Conservation (phyloP, 2,329 filamentous ascomycete species). For the Colletotrichum navitas region DNA sequence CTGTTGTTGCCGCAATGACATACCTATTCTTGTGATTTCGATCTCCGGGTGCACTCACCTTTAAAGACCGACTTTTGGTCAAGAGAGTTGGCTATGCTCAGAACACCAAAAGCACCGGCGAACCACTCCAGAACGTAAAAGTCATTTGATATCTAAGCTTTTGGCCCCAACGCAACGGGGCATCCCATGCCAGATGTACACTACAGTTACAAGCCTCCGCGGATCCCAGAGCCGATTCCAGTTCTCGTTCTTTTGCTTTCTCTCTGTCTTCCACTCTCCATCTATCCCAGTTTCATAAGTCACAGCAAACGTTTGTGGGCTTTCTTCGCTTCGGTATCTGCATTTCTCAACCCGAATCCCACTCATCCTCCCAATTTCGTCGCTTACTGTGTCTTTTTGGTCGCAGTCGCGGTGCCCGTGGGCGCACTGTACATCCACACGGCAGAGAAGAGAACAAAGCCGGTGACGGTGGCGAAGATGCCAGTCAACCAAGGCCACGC, state of each 20-base stretch:
- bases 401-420: slow-evolving; percentile 48
- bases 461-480: slow-evolving; percentile 84
- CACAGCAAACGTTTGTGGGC: neutral
- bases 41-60: neutral
- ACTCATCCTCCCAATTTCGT: neutral
- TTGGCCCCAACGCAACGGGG: slow-evolving; percentile 8
- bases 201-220: slow-evolving; percentile 36
- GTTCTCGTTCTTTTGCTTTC: slow-evolving; percentile 2
- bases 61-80: neutral
- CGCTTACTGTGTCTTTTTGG: slow-evolving; percentile 63
- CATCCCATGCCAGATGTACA: slow-evolving; percentile 39
- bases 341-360: neutral
- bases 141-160: slow-evolving; percentile 37
- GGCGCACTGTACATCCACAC: slow-evolving; percentile 85
- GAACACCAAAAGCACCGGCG: neutral
- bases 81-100: neutral
- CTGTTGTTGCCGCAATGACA: no score
- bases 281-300: slow-evolving; percentile 18
- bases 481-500: slow-evolving; percentile 97
- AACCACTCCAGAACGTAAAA: slow-evolving; percentile 30
- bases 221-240: slow-evolving; percentile 8
- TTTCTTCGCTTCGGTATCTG: neutral
- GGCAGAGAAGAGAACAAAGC: slow-evolving; percentile 87
- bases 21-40: neutral
- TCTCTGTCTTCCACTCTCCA: neutral